Evolutionary conservation across 169 alveolate genomes (phyloP).

Genomic region (Cryptosporidium muris): DNA sequence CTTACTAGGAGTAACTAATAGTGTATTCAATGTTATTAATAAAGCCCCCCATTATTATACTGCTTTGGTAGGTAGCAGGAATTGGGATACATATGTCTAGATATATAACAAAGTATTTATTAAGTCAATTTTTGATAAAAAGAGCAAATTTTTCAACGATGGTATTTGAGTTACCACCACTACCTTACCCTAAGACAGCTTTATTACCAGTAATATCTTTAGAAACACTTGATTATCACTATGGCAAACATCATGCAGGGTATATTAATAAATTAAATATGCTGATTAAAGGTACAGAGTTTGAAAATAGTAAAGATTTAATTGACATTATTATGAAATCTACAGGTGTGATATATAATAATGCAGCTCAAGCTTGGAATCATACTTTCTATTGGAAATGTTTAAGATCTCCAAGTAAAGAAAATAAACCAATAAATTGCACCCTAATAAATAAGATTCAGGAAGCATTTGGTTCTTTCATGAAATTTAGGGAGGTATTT

Average conservation of each 20-base stretch:
- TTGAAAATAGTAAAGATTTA: slow-evolving; percentile 51
- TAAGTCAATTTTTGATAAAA: not conserved
- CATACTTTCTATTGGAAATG: slow-evolving; percentile 94
- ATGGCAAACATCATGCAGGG: slow-evolving; percentile 94
- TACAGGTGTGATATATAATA: slow-evolving; percentile 86
- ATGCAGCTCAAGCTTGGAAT: slow-evolving; percentile 92
- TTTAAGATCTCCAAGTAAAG: slow-evolving; percentile 88
- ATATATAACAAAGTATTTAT: not conserved
- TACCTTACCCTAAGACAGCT: slow-evolving; percentile 91
- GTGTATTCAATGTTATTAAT: not conserved
- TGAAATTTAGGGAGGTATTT: slow-evolving; percentile 84
- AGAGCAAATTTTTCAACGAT: slow-evolving; percentile 48
- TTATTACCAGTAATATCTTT: slow-evolving; percentile 93
- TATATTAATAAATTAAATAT: slow-evolving; percentile 88
- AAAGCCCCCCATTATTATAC: not conserved
- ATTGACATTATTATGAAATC: slow-evolving; percentile 79
- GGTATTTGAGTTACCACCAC: slow-evolving; percentile 88
- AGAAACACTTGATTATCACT: slow-evolving; percentile 90
- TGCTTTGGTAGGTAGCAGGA: not conserved
- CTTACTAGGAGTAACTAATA: not conserved
- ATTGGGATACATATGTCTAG: not conserved
- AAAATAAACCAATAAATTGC: slow-evolving; percentile 88
- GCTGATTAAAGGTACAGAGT: slow-evolving; percentile 70
- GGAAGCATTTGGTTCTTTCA: slow-evolving; percentile 87
- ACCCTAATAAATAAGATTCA: slow-evolving; percentile 82